Evolutionary conservation across 768 basidiomycete species (phyloP).

Genomic region (Pleurotus salmoneostramineus): DNA sequence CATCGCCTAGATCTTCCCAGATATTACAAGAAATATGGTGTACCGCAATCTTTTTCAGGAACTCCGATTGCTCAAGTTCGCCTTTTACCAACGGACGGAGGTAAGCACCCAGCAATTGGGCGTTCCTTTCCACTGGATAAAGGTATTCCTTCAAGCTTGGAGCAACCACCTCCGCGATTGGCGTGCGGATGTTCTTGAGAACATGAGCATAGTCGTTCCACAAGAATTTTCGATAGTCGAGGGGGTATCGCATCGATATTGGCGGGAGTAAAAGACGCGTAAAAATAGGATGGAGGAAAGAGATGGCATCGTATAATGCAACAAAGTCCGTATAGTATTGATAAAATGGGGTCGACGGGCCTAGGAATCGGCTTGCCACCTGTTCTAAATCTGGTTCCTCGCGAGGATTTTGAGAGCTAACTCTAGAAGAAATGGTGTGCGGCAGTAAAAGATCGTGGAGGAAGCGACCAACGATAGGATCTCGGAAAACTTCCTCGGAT

Average conservation of each 20-base stretch:
- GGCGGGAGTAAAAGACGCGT: constrained; percentile 73
- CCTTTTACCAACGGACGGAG: constrained; percentile 50
- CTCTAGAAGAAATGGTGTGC: constrained; percentile 32
- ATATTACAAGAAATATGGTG: constrained; percentile 77
- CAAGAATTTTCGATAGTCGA: constrained; percentile 80
- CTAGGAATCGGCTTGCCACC: constrained; percentile 57
- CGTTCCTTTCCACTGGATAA: constrained; percentile 65
- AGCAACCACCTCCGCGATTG: constrained; percentile 48
- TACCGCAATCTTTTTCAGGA: constrained; percentile 63
- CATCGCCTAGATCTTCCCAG: constrained; percentile 57
- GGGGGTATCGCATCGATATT: constrained; percentile 67
- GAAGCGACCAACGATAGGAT: constrained; percentile 51
- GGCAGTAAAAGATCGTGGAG: constrained; percentile 61
- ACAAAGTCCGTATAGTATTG: constrained; percentile 93
- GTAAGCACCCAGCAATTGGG: constrained; percentile 61
- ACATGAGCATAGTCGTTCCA: constrained; percentile 79
- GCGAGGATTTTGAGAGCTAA: too few relatives aligned
- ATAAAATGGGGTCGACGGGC: constrained; percentile 74
- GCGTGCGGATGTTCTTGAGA: constrained; percentile 53
- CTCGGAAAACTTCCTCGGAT: constrained; percentile 76
- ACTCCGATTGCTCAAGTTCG: constrained; percentile 37
- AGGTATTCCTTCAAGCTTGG: constrained; percentile 57
- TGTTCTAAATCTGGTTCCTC: constrained; percentile 39
- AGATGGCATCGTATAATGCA: constrained; percentile 86
- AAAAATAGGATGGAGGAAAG: constrained; percentile 79